A percentile compares a stretch with the other conserved stretches of the same genome.
These are phyloP conservation scores for Sporothrix brasiliensis DNA, from an alignment of 2,329 filamentous ascomycete genomes.

Conservation along the genomic window DNA sequence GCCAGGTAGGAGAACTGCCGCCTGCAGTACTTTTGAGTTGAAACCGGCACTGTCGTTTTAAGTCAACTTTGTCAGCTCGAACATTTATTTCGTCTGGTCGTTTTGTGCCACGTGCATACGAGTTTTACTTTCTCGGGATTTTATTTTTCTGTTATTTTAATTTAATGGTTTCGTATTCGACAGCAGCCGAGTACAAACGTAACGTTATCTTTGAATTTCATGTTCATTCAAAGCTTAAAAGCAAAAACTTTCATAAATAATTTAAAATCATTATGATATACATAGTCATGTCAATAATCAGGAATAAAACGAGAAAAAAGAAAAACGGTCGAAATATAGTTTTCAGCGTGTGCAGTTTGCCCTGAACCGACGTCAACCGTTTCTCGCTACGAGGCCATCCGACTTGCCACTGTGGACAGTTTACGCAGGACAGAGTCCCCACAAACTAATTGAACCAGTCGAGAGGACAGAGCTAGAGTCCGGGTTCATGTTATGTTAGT, in stretches of 20 bases:
- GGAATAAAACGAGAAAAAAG: background rate
- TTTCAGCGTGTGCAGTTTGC: background rate
- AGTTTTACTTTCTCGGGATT: too few species aligned
- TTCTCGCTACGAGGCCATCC: conserved; percentile 2
- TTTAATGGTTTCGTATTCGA: too few species aligned
- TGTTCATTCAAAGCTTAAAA: background rate
- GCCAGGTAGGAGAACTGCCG: too few species aligned
- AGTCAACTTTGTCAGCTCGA: too few species aligned
- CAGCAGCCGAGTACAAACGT: too few species aligned
- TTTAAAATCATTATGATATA: background rate
- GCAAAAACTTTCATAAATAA: too few species aligned
- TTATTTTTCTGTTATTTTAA: too few species aligned
- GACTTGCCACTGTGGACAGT: conserved; percentile 28
- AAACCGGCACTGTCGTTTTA: too few species aligned
- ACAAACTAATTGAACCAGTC: background rate
- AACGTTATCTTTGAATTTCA: background rate
- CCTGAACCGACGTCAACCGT: background rate
- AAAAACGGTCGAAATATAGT: background rate
- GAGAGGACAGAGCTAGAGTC: conserved; percentile 10
- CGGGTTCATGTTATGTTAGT: background rate
- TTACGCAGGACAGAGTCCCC: conserved; percentile 9
- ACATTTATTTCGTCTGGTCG: too few species aligned
- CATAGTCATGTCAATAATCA: background rate
- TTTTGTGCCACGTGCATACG: too few species aligned
- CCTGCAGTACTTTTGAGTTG: too few species aligned